These are phyloP conservation scores for Kwoniella pini DNA, from an alignment of 768 basidiomycete species.

Conservation along the genomic window DNA sequence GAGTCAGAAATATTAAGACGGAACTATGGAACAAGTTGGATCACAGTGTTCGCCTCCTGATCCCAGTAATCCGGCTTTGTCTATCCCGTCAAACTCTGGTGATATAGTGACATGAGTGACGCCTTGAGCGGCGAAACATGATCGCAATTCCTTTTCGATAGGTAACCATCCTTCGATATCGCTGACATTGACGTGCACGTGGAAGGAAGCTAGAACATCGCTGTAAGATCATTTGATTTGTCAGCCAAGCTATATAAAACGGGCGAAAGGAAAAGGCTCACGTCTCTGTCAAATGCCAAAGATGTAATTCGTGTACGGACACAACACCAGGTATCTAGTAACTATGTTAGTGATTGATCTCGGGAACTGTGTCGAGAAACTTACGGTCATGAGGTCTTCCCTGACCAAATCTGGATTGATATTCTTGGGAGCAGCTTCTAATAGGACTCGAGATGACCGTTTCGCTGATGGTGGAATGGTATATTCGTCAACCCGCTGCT, in stretches of 20 bases:
- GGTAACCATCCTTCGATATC: conserved; percentile 61
- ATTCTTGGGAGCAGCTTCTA: conserved; percentile 62
- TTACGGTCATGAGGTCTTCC: conserved; percentile 59
- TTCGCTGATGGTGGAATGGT: conserved; percentile 51
- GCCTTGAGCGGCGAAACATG: conserved; percentile 62
- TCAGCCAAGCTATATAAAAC: not conserved
- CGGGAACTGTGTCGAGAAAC: conserved; percentile 30
- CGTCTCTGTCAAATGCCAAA: conserved; percentile 64
- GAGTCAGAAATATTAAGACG: not conserved
- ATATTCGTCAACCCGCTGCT: too few relatives aligned
- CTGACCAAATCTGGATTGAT: conserved; percentile 61
- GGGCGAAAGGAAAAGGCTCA: conserved; percentile 24
- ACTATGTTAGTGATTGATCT: too few relatives aligned
- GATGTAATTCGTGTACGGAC: conserved; percentile 61
- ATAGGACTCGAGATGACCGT: conserved; percentile 60
- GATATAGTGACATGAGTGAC: conserved; percentile 64
- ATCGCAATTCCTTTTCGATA: conserved; percentile 60
- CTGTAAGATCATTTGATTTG: conserved; percentile 36
- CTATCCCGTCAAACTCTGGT: conserved; percentile 56
- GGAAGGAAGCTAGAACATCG: conserved; percentile 62
- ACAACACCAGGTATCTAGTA: conserved; percentile 60
- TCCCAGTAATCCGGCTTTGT: not conserved
- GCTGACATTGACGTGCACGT: conserved; percentile 61
- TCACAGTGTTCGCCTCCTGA: not conserved
- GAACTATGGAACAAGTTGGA: conserved; percentile 1